A percentile compares a stretch with the other conserved stretches of the same genome.
These are phyloP conservation scores for Fusarium cyanostomum DNA, from an alignment of 2,329 filamentous ascomycete species.

Conservation along the genomic window DNA sequence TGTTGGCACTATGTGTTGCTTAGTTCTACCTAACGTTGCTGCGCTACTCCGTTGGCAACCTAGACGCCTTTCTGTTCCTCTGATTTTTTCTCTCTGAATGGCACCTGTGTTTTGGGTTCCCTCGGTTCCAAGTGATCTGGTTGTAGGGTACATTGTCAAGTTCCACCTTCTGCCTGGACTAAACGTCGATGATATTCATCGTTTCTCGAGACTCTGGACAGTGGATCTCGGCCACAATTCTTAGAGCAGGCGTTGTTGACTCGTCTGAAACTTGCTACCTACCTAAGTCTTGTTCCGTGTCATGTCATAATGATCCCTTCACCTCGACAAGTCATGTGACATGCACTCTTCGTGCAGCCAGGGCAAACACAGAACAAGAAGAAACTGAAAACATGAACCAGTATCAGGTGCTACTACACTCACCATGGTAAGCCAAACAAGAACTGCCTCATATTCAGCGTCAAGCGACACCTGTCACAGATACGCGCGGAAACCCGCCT, in stretches of 20 bases:
- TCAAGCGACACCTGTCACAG: slow-evolving; percentile 4
- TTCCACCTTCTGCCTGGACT: too few relatives aligned
- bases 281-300: slow-evolving; percentile 3
- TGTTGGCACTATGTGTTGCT: too few relatives aligned
- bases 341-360: background rate
- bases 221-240: background rate
- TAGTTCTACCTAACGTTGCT: too few relatives aligned
- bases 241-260: background rate
- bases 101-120: too few relatives aligned
- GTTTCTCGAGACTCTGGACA: background rate
- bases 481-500: background rate
- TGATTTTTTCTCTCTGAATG: too few relatives aligned
- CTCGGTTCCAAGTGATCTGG: too few relatives aligned
- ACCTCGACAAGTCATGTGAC: background rate
- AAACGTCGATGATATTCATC: background rate
- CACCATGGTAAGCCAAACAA: background rate
- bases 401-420: background rate
- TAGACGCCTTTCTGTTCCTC: too few relatives aligned
- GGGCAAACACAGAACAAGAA: background rate
- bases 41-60: too few relatives aligned
- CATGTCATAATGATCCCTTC: background rate
- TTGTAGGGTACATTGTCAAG: too few relatives aligned
- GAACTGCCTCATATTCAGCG: background rate
- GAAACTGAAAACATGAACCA: background rate
- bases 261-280: slow-evolving; percentile 4